Conservation (phyloP, 306 rosid species). For the Corylus avellana region DNA sequence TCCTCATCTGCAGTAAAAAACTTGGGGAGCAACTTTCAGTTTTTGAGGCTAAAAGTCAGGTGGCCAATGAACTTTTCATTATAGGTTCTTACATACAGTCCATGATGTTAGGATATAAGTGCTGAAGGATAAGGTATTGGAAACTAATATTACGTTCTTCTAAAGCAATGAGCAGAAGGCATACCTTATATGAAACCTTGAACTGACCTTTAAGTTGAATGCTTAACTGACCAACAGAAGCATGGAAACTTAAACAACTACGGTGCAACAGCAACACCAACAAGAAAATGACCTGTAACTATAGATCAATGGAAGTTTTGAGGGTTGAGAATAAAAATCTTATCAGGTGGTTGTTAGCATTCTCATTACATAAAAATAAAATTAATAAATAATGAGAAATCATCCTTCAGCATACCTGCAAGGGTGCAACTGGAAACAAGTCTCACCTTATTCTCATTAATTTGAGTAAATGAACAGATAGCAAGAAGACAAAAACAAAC, state of each 20-base stretch:
- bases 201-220: neutral
- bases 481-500: constrained; percentile 15
- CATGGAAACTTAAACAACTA: neutral
- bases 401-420: constrained; percentile 27
- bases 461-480: constrained; percentile 23
- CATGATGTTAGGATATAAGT: neutral
- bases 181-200: neutral
- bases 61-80: neutral
- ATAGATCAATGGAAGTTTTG: neutral
- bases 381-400: neutral
- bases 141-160: neutral
- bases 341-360: neutral
- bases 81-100: neutral
- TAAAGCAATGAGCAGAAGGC: neutral
- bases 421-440: constrained; percentile 20
- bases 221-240: constrained; percentile 5
- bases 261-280: neutral
- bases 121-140: neutral
- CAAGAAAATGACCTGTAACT: neutral
- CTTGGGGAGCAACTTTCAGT: neutral
- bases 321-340: neutral
- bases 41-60: neutral
- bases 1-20: constrained; percentile 6
- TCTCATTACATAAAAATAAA: neutral
- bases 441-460: constrained; percentile 30